Evolutionary conservation across 1,139 yeast genomes (phyloP), one percentile per base, ranked within the genome.

Genomic region (Yamadazyma pseudoaaseri): DNA sequence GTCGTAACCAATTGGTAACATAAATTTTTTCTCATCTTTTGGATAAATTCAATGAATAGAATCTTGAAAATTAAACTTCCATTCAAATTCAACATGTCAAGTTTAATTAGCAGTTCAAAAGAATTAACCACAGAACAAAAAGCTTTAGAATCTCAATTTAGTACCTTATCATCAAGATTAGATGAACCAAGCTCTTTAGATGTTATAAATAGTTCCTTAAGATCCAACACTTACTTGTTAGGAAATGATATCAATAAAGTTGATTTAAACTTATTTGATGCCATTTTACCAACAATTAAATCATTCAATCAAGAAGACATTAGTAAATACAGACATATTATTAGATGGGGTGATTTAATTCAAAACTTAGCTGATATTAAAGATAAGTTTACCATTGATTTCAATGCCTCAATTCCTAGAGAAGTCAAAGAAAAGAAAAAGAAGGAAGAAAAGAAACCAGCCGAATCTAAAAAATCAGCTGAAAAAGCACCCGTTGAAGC

Each of bases 291-390:
- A 33, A 45, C 76, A 38, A 78, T 85, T 22, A 62, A 69, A 39
- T 62, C 69, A 41, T 77, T 87, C 76, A 54, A 76, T 27, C 63
- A 67, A 22, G 81, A 79, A 27, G 78, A 80, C 39, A 22, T 74
- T 40, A 74, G 77, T 34, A 58, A 62, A 33, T 62, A 63, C 56
- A 85, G 97, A 73, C 97, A 90, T 61, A 70, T 89, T 42, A 66
- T 87, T 44, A 83, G 97, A 73, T 92, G 97, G 97, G 76, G 77
- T 16, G 96, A 89, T 52, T 75, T 86, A 51, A 65, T 92, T 43
- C 97, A 92, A 67, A 77, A 81, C 56, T 42, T 83, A 29, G 76
- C 83, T 35, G 75, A 67, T 35, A 67, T 60, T 23, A 72, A 71
- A 22, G 44, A 45, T 20, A 71, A 76, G 54, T 53, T 90, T 41